Evolutionary conservation across 148 eudicot genomes (phyloP), one percentile per base, ranked within the genome.

Genomic region (Rhododendron griersonianum): DNA sequence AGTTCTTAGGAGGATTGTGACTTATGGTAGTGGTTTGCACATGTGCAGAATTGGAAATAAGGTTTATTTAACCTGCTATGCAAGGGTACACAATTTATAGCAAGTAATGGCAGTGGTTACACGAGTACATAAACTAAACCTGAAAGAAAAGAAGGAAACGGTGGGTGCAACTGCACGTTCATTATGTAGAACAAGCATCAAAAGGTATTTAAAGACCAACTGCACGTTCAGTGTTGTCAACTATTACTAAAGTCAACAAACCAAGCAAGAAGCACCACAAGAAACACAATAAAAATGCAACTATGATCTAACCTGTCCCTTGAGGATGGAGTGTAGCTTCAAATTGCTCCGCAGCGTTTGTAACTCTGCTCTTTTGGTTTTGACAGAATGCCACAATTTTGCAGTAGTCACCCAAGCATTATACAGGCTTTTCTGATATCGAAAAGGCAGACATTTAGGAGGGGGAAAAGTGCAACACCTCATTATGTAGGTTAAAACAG

Each of bases 331-430:
- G 48, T 87, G 82, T 77, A 93, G 92, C 94, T 92, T 96, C 91
- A 95, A 76, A 84, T 92, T 92, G 80, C 88, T 90, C 87, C 88
- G 89, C 90, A 94, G 74, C 87, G 86, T 55, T 81, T 95, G 94
- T 75, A 95, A 84, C 80, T 95, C 95, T 74, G 81, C 73, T 90
- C 94, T 90, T 88, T 93, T 92, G 85, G 89, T 83, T 59, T 86
- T 86, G 78, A 95, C 95, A 53, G 90, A 87, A 61, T 87, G 85
- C 65, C 89, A 89, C 90, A 96, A 90, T 79, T 92, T 91, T 11
- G 93, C 87, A 21, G 87, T 96, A 51, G 91, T 85, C 89, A 85
- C 87, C 95, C 98, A 94, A 45, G 95, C 94, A 89, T 89, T 91
- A 82, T 90, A 95, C 30, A 96, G 93, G 84, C 88, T 94, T 91